These are phyloP conservation scores for Setaria viridis DNA, from an alignment of 202 grass and related monocot species.

Conservation along the genomic window DNA sequence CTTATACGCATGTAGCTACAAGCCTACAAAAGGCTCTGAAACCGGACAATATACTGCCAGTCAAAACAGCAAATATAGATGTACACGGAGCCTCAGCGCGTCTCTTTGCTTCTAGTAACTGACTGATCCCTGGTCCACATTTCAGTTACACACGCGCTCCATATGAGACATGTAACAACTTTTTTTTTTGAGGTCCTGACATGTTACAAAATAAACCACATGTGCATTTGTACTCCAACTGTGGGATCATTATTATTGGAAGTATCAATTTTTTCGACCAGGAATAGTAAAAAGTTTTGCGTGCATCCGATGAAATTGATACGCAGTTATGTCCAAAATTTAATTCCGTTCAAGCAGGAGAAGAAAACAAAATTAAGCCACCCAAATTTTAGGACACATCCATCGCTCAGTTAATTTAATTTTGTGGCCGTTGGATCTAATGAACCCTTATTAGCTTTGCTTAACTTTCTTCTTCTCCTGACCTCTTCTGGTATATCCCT, in stretches of 20 bases:
- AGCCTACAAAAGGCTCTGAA: no score
- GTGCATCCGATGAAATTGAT: neutral
- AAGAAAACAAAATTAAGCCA: no score
- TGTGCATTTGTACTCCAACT: neutral
- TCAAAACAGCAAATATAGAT: neutral
- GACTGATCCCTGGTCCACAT: neutral
- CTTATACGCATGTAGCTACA: neutral
- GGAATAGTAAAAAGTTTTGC: neutral
- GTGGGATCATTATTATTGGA: neutral
- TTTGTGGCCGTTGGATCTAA: no score
- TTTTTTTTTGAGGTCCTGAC: neutral
- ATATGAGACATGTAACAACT: no score
- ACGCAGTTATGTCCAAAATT: neutral
- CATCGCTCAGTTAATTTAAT: no score
- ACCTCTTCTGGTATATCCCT: no score
- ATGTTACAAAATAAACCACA: neutral
- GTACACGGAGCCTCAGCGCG: neutral
- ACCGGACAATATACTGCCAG: neutral
- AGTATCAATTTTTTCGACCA: neutral
- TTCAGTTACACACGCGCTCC: neutral
- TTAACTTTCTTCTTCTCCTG: no score
- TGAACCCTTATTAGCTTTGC: no score
- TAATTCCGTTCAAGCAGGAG: no score
- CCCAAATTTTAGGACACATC: no score
- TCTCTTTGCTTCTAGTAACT: neutral